phyloP scores from a whole-genome alignment of 768 basidiomycete genomes.

The Russula dissimulans region DNA sequence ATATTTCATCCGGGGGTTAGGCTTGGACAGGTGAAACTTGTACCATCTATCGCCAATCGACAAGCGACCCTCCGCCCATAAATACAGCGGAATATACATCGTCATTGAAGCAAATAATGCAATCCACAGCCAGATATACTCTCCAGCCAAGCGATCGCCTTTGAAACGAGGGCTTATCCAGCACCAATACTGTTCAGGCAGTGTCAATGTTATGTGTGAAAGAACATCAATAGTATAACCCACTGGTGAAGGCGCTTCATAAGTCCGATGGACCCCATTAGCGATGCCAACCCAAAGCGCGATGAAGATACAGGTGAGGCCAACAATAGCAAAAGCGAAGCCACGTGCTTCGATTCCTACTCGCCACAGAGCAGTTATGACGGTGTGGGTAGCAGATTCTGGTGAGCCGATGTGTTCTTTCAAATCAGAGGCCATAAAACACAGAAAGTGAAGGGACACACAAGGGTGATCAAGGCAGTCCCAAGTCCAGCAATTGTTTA shows the following conservation, averaged over 20 bases:
- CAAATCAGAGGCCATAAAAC: not conserved
- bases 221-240: not conserved
- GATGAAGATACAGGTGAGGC: slow-evolving; percentile 4
- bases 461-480: slow-evolving; percentile 35
- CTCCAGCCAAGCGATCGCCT: slow-evolving; percentile 30
- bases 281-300: slow-evolving; percentile 32
- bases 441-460: slow-evolving; percentile 17
- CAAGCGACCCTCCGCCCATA: slow-evolving; percentile 31
- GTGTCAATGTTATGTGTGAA: not conserved
- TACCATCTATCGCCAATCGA: slow-evolving; percentile 29
- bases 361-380: slow-evolving; percentile 30
- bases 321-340: slow-evolving; percentile 19
- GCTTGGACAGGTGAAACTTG: slow-evolving; percentile 22
- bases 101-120: slow-evolving; percentile 29
- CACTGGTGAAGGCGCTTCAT: slow-evolving; percentile 31
- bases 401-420: slow-evolving; percentile 23
- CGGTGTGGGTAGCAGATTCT: slow-evolving; percentile 31
- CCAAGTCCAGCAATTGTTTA: slow-evolving; percentile 36
- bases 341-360: slow-evolving; percentile 25
- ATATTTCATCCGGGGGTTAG: slow-evolving; percentile 2
- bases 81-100: slow-evolving; percentile 31
- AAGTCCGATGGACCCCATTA: slow-evolving; percentile 21
- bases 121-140: slow-evolving; percentile 42
- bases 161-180: slow-evolving; percentile 31
- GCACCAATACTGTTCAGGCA: slow-evolving; percentile 31